Evolutionary conservation across 805 yeast species (phyloP).

Genomic region (Wickerhamiella lipophila): DNA sequence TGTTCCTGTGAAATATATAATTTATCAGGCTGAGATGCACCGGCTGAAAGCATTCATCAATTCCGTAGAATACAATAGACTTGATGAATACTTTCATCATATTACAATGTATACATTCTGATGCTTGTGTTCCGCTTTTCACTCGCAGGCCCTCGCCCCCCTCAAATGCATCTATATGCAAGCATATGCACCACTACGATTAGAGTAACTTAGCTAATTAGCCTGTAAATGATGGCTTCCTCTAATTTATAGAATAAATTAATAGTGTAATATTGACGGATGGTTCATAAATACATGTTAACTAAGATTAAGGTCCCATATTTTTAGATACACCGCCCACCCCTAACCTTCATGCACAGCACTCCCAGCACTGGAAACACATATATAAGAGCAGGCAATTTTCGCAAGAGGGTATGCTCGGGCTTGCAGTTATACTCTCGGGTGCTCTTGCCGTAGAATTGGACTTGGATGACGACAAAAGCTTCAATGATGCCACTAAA

Average conservation of each 20-base stretch:
- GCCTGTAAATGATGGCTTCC: too few species aligned
- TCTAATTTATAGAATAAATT: too few species aligned
- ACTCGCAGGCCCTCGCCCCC: not conserved
- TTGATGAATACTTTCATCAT: too few species aligned
- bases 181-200: not conserved
- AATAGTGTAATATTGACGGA: too few species aligned
- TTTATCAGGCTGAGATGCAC: too few species aligned
- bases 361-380: not conserved
- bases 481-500: constrained; percentile 38
- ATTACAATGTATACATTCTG: too few species aligned
- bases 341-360: not conserved
- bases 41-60: too few species aligned
- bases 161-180: not conserved
- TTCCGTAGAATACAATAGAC: too few species aligned
- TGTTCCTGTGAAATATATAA: not conserved
- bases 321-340: not conserved
- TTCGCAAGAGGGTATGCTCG: not conserved
- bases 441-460: constrained; percentile 13
- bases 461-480: constrained; percentile 16
- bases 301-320: not conserved
- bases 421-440: not conserved
- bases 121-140: not conserved
- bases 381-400: not conserved
- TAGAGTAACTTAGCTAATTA: not conserved
- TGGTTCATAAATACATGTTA: too few species aligned